phyloP scores from a whole-genome alignment of 2,329 filamentous ascomycete genomes.

The Aspergillus sp. region DNA sequence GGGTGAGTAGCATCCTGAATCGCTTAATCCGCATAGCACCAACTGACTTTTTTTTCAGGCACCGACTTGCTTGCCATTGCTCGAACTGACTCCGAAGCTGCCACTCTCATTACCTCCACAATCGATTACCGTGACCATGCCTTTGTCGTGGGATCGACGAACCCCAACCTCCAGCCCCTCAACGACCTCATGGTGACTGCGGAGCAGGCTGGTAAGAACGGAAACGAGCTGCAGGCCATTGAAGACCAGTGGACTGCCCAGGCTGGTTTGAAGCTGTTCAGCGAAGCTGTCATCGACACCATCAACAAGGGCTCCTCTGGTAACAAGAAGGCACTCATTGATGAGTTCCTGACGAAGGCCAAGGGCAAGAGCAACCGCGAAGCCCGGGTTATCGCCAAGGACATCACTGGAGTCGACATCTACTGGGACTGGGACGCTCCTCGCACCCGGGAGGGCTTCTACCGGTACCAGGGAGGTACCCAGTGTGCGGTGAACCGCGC shows the following conservation, averaged over 20 bases:
- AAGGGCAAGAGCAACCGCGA: slow-evolving; percentile 87
- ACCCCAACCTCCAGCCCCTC: slow-evolving; percentile 78
- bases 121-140: slow-evolving; percentile 94
- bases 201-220: slow-evolving; percentile 77
- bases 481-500: slow-evolving; percentile 89
- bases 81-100: slow-evolving; percentile 94
- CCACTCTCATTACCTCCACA: slow-evolving; percentile 92
- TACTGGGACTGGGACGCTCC: slow-evolving; percentile 96
- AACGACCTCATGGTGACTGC: slow-evolving; percentile 89
- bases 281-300: slow-evolving; percentile 81
- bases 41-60: slow-evolving; percentile 47
- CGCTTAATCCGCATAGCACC: neutral
- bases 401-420: slow-evolving; percentile 75
- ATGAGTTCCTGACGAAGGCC: slow-evolving; percentile 65
- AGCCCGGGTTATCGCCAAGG: slow-evolving; percentile 75
- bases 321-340: slow-evolving; percentile 69
- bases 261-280: slow-evolving; percentile 82
- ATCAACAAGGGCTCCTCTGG: slow-evolving; percentile 67
- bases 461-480: slow-evolving; percentile 87
- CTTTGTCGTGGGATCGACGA: slow-evolving; percentile 89
- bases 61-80: slow-evolving; percentile 87
- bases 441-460: slow-evolving; percentile 91
- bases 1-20: slow-evolving; percentile 57
- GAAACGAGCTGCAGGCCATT: slow-evolving; percentile 79
- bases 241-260: slow-evolving; percentile 84